Base-by-base conservation (phyloP, 176 grass and related monocot genomes). In the Carex scoparia region DNA sequence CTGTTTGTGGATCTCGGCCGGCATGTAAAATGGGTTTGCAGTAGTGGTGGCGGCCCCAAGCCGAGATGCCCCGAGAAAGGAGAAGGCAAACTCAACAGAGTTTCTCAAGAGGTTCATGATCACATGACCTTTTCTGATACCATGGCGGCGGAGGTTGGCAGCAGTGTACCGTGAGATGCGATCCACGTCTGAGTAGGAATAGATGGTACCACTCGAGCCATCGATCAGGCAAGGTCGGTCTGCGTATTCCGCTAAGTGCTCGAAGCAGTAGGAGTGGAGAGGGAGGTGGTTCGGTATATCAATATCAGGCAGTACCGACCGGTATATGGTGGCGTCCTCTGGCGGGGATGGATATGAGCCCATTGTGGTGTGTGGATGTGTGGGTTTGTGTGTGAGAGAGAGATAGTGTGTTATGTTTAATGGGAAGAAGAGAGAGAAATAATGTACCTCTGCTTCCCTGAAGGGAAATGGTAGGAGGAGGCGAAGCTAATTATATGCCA, bases 201-300 rank as follows among this genome's bases (percentile, higher is more conserved):
- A 84, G 4, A 89, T 87, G 32, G 61, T 68, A 14, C 88, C 91
- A 3, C 46, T 90, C 38, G 89, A 61, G 1, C 93, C 91, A 84
- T 98, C 93, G 79, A 98, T 93, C 67, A 98, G 84, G 91, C 95
- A 98, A 18, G 93, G 70, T 0, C 91, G 91, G 51, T 69, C 16
- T 8, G 60, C 42, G 7, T 72, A 69, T 62, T 61, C 54, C 0
- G 72, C 78, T 0, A 95, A 79, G 10, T 80, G 74, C 83, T 93
- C 83, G 85, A 98, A 95, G 93, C 93, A 95, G 91, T 98, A 98
- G 74, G 79, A 84, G 64, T 95, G 95, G 32, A 98, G 95, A 5
- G 95, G 49, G 12, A 90, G 84, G 88, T 92, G 55, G 16, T 79
- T 83, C 14, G 88, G 91, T 85, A 98, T 98, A 81, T 94, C 86